A percentile compares a stretch with the other conserved stretches of the same genome.
Conservation (phyloP, 805 yeast species). For the Metschnikowia matae region DNA sequence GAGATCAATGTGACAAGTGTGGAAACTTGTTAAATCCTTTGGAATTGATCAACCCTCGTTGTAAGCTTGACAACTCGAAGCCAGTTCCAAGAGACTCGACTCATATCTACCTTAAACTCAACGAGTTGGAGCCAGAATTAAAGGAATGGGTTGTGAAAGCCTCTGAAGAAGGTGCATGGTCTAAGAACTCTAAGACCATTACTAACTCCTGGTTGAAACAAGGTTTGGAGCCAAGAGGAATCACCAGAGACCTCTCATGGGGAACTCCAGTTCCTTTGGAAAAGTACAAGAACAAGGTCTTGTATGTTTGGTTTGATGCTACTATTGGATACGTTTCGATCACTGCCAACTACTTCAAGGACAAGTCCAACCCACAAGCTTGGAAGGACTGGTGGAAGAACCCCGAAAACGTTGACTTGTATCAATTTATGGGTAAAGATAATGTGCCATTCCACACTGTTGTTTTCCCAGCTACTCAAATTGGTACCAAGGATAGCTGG, state of each 20-base stretch:
- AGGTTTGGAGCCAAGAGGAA: conserved; percentile 90
- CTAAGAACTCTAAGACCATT: conserved; percentile 83
- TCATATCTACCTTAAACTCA: conserved; percentile 79
- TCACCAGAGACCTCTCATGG: conserved; percentile 96
- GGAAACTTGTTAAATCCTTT: conserved; percentile 87
- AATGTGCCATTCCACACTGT: conserved; percentile 99
- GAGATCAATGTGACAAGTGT: conserved; percentile 98
- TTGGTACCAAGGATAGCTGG: conserved; percentile 89
- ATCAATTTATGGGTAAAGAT: conserved; percentile 99
- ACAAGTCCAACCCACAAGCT: conserved; percentile 43
- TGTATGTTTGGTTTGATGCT: conserved; percentile 99
- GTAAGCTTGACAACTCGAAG: conserved; percentile 82
- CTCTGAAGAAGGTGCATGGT: conserved; percentile 78
- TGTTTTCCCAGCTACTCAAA: conserved; percentile 88
- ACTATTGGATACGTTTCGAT: conserved; percentile 95
- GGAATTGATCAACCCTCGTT: conserved; percentile 90
- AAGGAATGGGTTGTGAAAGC: conserved; percentile 68
- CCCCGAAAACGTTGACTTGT: conserved; percentile 82
- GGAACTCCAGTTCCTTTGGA: conserved; percentile 97
- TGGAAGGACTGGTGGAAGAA: conserved; percentile 95
- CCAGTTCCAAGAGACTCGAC: conserved; percentile 81
- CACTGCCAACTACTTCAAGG: conserved; percentile 76
- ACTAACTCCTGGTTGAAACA: conserved; percentile 92
- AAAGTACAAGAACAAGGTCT: conserved; percentile 80
- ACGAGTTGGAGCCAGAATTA: conserved; percentile 75